Percentiles rank a stretch among this genome's conserved stretches.
phyloP scores from a whole-genome alignment of 2,329 filamentous ascomycete species.

The Pseudocercospora eumusae region DNA sequence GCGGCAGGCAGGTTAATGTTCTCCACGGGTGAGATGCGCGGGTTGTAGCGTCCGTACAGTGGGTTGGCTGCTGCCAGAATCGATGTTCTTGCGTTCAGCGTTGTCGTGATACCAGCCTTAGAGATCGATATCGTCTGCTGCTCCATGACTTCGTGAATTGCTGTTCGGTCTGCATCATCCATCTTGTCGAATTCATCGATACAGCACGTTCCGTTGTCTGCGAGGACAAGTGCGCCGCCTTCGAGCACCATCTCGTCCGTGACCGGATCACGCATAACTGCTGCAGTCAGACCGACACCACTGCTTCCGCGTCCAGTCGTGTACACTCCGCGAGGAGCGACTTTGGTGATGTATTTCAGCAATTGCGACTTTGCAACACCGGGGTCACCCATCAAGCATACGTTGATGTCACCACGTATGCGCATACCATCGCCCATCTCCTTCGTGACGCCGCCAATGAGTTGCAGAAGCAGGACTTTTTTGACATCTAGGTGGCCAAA shows the following conservation, averaged over 20 bases:
- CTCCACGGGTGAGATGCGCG: constrained; percentile 92
- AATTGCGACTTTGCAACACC: constrained; percentile 99
- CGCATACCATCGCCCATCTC: constrained; percentile 98
- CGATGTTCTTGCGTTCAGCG: constrained; percentile 83
- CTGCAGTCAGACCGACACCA: constrained; percentile 78
- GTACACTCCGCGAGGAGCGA: constrained; percentile 88
- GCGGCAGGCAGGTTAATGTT: constrained; percentile 99
- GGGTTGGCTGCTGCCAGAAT: constrained; percentile 94
- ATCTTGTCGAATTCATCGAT: constrained; percentile 90
- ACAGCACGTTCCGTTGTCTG: constrained; percentile 81
- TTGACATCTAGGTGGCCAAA: constrained; percentile 96
- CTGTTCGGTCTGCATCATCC: constrained; percentile 79
- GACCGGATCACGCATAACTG: constrained; percentile 80
- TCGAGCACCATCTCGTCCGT: constrained; percentile 84
- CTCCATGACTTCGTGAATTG: constrained; percentile 87
- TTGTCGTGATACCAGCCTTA: constrained; percentile 94
- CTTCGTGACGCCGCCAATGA: constrained; percentile 95
- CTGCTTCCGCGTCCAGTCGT: constrained; percentile 79
- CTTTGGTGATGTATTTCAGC: constrained; percentile 97
- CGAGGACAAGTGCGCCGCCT: constrained; percentile 75
- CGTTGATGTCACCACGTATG: constrained; percentile 97
- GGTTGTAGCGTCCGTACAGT: constrained; percentile 96
- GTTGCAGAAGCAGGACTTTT: constrained; percentile 90
- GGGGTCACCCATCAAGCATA: constrained; percentile 98
- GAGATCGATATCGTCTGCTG: constrained; percentile 85